These are phyloP conservation scores for Apiotrichum veenhuisii DNA, from an alignment of 1,284 basidiomycete species.

Conservation along the genomic window DNA sequence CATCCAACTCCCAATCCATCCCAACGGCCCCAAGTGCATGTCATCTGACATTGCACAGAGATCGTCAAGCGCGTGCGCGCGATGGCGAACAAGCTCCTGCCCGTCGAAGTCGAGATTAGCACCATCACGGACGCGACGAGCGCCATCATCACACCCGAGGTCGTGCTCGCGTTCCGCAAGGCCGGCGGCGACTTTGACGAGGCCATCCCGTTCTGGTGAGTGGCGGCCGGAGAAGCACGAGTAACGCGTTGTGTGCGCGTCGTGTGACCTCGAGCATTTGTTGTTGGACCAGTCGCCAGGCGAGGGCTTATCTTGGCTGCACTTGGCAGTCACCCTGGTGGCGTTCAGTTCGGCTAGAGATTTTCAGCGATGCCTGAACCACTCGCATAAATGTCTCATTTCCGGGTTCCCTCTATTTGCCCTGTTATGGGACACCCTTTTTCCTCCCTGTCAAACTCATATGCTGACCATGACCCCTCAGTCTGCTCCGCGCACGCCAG, in stretches of 20 bases:
- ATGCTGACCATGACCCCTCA: conserved; percentile 56
- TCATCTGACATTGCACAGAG: no score
- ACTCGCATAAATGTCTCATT: no score
- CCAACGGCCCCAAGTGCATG: no score
- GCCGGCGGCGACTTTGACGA: conserved; percentile 63
- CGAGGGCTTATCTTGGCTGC: no score
- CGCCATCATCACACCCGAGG: conserved; percentile 49
- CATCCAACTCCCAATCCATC: no score
- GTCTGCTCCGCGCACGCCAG: conserved; percentile 71
- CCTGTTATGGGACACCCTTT: not conserved
- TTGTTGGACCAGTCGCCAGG: not conserved
- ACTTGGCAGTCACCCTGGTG: no score
- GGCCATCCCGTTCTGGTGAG: conserved; percentile 57
- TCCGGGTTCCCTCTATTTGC: not conserved
- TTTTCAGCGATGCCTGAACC: no score
- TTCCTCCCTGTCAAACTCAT: not conserved
- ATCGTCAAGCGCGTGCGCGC: conserved; percentile 73
- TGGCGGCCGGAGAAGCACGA: no score
- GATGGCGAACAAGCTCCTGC: conserved; percentile 71
- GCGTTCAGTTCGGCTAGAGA: no score
- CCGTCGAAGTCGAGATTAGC: conserved; percentile 59
- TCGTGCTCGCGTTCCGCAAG: conserved; percentile 50
- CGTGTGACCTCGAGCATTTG: not conserved
- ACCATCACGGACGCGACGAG: conserved; percentile 46
- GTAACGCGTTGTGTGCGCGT: not conserved